Evolutionary conservation across 2,329 filamentous ascomycete species (phyloP).

Genomic region (Stromatinia cepivora): DNA sequence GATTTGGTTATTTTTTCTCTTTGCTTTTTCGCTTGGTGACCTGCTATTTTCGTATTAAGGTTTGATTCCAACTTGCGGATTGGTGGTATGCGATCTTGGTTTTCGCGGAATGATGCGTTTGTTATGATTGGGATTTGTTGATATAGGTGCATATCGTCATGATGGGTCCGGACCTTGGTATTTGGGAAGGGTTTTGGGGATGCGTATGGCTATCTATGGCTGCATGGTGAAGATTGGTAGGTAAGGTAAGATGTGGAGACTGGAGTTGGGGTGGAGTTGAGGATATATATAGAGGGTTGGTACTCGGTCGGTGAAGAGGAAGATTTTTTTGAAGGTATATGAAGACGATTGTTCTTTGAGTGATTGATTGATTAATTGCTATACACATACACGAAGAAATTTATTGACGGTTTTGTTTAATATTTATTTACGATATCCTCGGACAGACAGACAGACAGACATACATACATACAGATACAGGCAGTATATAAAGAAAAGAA

Average conservation of each 20-base stretch:
- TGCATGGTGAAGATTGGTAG: slow-evolving; percentile 1
- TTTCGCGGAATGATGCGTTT: not conserved
- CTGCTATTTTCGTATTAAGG: slow-evolving; percentile 6
- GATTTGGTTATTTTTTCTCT: not conserved
- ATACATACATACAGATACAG: not conserved
- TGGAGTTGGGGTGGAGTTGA: slow-evolving; percentile 11
- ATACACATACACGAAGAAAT: not conserved
- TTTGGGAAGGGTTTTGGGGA: not conserved
- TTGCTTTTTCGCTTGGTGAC: not conserved
- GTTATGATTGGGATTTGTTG: slow-evolving; percentile 10
- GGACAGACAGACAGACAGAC: not conserved
- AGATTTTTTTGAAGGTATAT: not conserved
- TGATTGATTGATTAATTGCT: not conserved
- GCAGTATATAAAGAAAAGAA: not conserved
- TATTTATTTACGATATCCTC: slow-evolving; percentile 1
- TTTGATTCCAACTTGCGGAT: not conserved
- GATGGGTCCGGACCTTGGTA: slow-evolving; percentile 3
- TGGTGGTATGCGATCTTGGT: not conserved
- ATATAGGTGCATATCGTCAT: slow-evolving; percentile 22
- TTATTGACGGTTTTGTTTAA: not conserved
- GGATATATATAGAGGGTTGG: slow-evolving; percentile 20
- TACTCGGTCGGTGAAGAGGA: slow-evolving; percentile 18
- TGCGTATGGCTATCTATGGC: not conserved
- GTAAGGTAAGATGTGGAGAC: not conserved
- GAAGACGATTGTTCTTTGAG: not conserved